Percentiles rank a stretch among this genome's conserved stretches.
These are phyloP conservation scores for Coemansia sp. DNA, from an alignment of 192 early-diverging fungal species.

Conservation along the genomic window DNA sequence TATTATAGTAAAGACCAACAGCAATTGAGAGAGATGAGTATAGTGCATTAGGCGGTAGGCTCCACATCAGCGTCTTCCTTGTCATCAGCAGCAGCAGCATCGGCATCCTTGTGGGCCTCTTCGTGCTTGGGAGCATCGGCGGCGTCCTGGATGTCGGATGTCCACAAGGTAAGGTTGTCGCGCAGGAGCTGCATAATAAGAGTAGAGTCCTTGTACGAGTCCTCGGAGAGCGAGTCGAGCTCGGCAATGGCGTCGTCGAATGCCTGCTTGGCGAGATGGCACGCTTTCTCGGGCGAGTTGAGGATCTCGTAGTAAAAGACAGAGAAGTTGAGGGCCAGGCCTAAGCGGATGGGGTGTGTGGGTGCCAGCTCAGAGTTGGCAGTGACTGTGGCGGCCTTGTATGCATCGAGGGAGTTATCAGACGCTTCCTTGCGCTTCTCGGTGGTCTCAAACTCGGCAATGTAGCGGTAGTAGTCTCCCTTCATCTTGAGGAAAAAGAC, in stretches of 20 bases:
- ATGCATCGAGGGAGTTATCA: conserved; percentile 86
- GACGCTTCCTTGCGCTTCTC: conserved; percentile 86
- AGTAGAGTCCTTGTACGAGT: conserved; percentile 97
- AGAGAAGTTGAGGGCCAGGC: conserved; percentile 96
- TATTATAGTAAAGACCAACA: neutral
- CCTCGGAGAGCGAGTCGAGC: conserved; percentile 87
- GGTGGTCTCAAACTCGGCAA: conserved; percentile 93
- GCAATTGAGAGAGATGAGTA: neutral
- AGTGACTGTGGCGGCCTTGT: conserved; percentile 93
- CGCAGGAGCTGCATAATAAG: conserved; percentile 97
- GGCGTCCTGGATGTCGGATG: conserved; percentile 75
- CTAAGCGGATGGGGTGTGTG: conserved; percentile 96
- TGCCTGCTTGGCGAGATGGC: conserved; percentile 87
- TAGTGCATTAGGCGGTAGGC: conserved; percentile 9
- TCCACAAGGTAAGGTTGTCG: conserved; percentile 97
- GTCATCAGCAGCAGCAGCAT: conserved; percentile 16
- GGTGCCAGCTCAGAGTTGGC: conserved; percentile 76
- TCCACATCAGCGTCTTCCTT: conserved; percentile 16
- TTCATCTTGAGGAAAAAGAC: conserved; percentile 99
- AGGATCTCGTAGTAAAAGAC: conserved; percentile 99
- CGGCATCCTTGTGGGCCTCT: conserved; percentile 6
- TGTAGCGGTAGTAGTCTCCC: conserved; percentile 99
- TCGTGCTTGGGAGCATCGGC: conserved; percentile 32
- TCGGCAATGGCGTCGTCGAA: conserved; percentile 97
- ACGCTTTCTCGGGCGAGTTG: conserved; percentile 90